Evolutionary conservation across 2,329 filamentous ascomycete species (phyloP).

Genomic region (Pestalotiopsis sp.): DNA sequence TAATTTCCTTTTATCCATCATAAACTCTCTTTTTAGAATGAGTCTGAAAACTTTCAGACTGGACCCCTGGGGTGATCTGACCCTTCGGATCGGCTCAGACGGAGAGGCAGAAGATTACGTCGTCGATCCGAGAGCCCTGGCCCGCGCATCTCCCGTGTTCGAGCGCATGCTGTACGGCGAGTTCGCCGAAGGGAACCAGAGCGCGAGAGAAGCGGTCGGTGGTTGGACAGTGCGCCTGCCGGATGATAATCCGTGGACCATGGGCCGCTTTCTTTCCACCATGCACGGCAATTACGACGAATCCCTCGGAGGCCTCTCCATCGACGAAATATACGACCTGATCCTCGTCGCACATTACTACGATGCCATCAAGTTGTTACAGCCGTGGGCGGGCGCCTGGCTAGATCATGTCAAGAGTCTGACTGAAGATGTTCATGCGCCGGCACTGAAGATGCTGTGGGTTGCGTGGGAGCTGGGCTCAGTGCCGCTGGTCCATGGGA

Average conservation of each 20-base stretch:
- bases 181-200: neutral
- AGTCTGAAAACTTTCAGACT: neutral
- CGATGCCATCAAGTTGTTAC: conserved; percentile 6
- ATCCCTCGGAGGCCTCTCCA: neutral
- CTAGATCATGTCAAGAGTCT: neutral
- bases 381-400: conserved; percentile 11
- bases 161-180: neutral
- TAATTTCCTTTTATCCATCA: neutral
- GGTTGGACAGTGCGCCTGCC: neutral
- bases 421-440: neutral
- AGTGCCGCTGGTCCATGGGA: conserved; percentile 22
- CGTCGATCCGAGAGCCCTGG: neutral
- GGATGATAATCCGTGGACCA: neutral
- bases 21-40: neutral
- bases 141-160: neutral
- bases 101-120: neutral
- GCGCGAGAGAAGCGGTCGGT: neutral
- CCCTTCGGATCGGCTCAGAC: neutral
- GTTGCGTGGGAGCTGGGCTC: conserved; percentile 35
- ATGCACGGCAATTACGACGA: neutral
- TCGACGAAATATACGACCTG: conserved; percentile 10
- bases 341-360: conserved; percentile 11
- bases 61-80: neutral
- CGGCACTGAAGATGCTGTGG: conserved; percentile 29
- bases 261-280: neutral